Evolutionary conservation across 164 flowering plant genomes (phyloP), one percentile per base, ranked within the genome.

Genomic region (Sextonia rubra): DNA sequence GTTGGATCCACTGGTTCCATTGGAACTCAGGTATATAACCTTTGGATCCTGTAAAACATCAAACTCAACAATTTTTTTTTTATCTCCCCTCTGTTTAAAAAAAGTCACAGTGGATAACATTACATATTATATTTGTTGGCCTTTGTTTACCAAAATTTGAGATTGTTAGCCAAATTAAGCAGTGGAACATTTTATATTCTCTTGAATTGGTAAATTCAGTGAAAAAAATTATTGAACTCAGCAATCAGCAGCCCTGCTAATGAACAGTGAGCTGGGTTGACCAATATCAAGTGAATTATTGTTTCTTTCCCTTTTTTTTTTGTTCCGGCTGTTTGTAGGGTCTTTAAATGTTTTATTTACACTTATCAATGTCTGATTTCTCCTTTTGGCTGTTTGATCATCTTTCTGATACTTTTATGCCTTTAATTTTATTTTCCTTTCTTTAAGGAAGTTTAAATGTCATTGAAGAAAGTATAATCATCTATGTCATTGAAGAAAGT

Each of bases 1-100:
- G 86, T 95, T 81, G 99, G 99, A 73, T 95, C 98, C 3, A 95
- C 99, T 71, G 99, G 98, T 72, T 93, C 98, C 23, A 93, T 95
- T 76, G 99, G 99, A 69, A 95, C 99, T 70, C 99, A 95, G 97
- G 98, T 94, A 65, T 68, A 23, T 5, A 47, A 37, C 12, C 32
- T 68, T 20, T 73, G 12, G 2, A 66, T 61, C 25, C 61, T 62
- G 23, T 5, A 47, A 23, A 18, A 30, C 4, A 56, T 17, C 44
- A 37, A 37, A 37, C 8, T 37, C 11, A 37, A 37, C 44, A 37
- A 37, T 7, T 37, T 37, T 37, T 9, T 37, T 37, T 9, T 37
- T 37, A 1, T 2, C 11, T 5, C 44, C 44, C 8, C 8, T 37
- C 5, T 37, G 44, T 37, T 37, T 37, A 37, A 5, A 9, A 7